Evolutionary conservation across 495 filamentous ascomycete species (phyloP).

Genomic region (Talaromyces nanjingensis): DNA sequence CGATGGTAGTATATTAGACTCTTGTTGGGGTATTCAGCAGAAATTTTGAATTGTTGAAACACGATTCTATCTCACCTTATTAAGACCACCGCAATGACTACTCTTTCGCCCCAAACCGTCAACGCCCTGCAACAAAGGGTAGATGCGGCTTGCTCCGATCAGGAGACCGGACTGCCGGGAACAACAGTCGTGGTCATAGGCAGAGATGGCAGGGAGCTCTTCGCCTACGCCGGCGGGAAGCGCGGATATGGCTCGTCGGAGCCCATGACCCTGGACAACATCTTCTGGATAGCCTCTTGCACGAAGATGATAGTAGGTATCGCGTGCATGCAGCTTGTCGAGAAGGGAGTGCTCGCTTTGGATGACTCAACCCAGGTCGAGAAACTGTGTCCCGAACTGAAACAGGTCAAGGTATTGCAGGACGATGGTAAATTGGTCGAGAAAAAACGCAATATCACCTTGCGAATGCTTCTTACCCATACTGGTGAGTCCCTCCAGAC

Average conservation of each 20-base stretch:
- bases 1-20: too few species aligned
- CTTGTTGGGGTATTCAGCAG: too few species aligned
- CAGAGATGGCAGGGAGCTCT: conserved; percentile 36
- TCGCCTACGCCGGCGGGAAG: conserved; percentile 39
- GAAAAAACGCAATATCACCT: conserved; percentile 45
- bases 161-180: conserved; percentile 21
- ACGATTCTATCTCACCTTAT: too few species aligned
- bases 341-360: conserved; percentile 37
- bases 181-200: conserved; percentile 37
- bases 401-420: conserved; percentile 34
- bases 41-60: too few species aligned
- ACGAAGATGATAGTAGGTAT: conserved; percentile 45
- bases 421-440: conserved; percentile 34
- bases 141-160: too few species aligned
- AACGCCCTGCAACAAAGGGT: too few species aligned
- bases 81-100: too few species aligned
- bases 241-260: conserved; percentile 26
- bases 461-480: conserved; percentile 51
- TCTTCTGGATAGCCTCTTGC: conserved; percentile 50
- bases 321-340: conserved; percentile 50
- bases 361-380: conserved; percentile 43
- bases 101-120: too few species aligned
- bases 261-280: conserved; percentile 38
- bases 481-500: conserved; percentile 26
- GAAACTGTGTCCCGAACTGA: conserved; percentile 39